Conservation (phyloP, 495 filamentous ascomycete genomes). For the Ascodesmis nigricans region DNA sequence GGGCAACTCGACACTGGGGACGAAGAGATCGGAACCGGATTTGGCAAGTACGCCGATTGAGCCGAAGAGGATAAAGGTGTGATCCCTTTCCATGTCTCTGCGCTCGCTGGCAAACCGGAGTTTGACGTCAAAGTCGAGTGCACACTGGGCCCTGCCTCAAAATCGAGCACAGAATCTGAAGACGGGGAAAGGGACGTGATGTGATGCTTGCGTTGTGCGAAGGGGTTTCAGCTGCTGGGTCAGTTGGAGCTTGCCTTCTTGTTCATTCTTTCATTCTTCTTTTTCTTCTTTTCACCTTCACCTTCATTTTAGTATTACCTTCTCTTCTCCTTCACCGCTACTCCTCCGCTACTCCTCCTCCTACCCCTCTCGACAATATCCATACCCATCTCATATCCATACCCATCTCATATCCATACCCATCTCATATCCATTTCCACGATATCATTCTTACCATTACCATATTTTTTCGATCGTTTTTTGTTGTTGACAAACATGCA, state of each 20-base stretch:
- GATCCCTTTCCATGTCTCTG: constrained; percentile 1
- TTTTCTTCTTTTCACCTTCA: constrained; percentile 8
- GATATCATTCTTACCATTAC: too few species aligned
- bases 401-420: constrained; percentile 1
- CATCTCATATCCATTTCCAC: neutral
- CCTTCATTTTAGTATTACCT: constrained; percentile 7
- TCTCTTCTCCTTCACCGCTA: neutral
- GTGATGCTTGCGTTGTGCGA: constrained; percentile 6
- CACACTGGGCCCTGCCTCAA: too few species aligned
- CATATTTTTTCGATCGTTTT: constrained; percentile 5
- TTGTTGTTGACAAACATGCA: constrained; percentile 8
- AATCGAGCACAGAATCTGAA: neutral
- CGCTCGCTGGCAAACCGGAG: too few species aligned
- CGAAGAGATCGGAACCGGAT: constrained; percentile 23
- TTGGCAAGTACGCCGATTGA: constrained; percentile 17
- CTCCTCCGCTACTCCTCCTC: neutral
- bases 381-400: neutral
- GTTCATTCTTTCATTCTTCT: too few species aligned
- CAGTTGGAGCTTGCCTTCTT: too few species aligned
- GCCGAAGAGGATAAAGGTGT: constrained; percentile 23
- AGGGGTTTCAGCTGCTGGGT: too few species aligned
- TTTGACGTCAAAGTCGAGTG: too few species aligned
- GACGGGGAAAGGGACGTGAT: neutral
- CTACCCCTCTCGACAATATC: neutral
- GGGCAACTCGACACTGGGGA: too few species aligned